Base-by-base conservation (phyloP, 305 asterid genomes). In the Plantago coronopus region DNA sequence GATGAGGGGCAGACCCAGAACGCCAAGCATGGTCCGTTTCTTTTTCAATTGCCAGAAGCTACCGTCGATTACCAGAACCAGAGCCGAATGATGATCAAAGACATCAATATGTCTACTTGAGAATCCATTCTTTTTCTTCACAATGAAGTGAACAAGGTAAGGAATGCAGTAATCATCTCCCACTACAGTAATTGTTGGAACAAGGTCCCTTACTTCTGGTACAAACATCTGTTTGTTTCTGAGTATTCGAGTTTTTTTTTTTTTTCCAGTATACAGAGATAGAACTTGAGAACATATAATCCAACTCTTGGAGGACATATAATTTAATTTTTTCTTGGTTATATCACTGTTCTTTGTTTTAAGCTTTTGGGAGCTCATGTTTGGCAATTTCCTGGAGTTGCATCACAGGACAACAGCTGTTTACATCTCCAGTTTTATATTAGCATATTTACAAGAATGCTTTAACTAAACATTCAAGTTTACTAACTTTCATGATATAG, bases 41-140 rank as follows among this genome's bases (percentile, higher is more conserved):
- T 64, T 71, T 54, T 71, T 76, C 45, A 76, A 76, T 34, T 71
- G 78, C 82, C 85, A 79, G 18, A 74, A 23, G 3, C 71, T 56
- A 10, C 78, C 82, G 19, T 38, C 69, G 21, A 71, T 74, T 66
- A 63, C 72, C 46, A 79, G 59, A 11, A 74, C 78, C 18, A 57
- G 61, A 69, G 44, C 57, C 17, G 79, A 75, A 63, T 46, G 67
- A 12, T 55, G 58, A 37, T 74, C 81, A 2, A 59, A 40, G 6
- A 69, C 74, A 13, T 72, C 67, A 13, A 66, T 18, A 17, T 60
- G 70, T 46, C 62, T 59, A 25, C 49, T 50, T 3, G 68, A 65
- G 10, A 76, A 16, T 16, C 72, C 69, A 0, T 49, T 53, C 12
- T 53, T 71, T 63, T 62, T 76, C 61, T 65, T 73, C 37, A 76